These are phyloP conservation scores for Dacryopinax spathularia DNA, from an alignment of 768 basidiomycete genomes.

Conservation along the genomic window DNA sequence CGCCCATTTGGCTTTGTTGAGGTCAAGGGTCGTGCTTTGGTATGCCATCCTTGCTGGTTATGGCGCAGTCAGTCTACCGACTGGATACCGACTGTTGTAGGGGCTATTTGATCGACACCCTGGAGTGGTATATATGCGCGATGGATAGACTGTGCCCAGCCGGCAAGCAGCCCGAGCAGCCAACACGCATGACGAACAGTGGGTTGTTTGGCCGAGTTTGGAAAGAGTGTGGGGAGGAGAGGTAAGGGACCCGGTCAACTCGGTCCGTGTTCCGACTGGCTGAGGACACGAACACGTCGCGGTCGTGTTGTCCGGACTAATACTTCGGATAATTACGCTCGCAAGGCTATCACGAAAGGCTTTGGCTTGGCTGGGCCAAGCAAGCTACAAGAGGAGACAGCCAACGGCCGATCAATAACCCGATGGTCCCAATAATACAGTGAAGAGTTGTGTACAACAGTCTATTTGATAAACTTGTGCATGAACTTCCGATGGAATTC, in stretches of 20 bases:
- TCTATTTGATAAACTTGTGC: constrained; percentile 70
- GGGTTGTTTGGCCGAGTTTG: neutral
- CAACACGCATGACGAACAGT: neutral
- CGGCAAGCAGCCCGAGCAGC: neutral
- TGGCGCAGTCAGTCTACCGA: neutral
- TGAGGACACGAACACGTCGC: no score
- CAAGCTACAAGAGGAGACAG: neutral
- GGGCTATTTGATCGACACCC: no score
- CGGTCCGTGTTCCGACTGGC: neutral
- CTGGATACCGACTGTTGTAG: neutral
- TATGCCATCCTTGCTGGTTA: neutral
- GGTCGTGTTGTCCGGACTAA: no score
- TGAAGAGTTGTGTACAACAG: neutral
- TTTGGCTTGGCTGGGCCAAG: no score
- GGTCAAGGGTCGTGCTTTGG: neutral
- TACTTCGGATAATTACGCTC: no score
- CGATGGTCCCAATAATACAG: neutral
- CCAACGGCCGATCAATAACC: no score
- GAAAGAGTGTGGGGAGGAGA: neutral
- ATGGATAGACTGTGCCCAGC: neutral
- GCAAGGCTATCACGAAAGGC: no score
- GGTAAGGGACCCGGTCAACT: neutral
- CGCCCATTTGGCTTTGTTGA: neutral
- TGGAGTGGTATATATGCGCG: neutral
- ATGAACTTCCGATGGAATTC: constrained; percentile 95